Base-by-base conservation (phyloP, 2,329 filamentous ascomycete species). In the Raffaelea albimanens region DNA sequence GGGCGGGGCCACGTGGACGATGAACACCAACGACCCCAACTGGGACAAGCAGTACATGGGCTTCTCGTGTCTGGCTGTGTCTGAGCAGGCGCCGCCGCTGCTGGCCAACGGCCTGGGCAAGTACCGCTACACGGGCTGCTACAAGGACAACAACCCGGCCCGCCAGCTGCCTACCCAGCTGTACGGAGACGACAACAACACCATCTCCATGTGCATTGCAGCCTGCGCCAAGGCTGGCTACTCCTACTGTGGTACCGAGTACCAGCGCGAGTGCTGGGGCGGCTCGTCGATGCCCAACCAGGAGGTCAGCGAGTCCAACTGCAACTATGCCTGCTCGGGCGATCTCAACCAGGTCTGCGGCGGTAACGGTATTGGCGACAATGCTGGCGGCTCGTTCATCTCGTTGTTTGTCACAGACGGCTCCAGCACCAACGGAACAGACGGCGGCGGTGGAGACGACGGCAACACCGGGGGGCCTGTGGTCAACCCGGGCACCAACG, bases 61-160 rank as follows among this genome's bases (percentile, higher is more conserved):
- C 11, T 80, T 80, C 50, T 58, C 57, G 42, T 80, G 77, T 50
- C 67, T 60, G 5, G 75, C 73, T 1, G 67, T 76, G 0, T 55
- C 73, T 0, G 70, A 76, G 46, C 77, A 80, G 56, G 69, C 72
- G 0, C 66, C 73, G 1, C 75, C 75, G 3, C 56, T 75, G 44
- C 49, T 68, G 5, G 41, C 53, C 1, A 64, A 68, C 20, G 72
- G 72, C 0, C 63, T 66, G 0, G 71, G 70, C 7, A 58, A 64
- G n/a, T 78, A 73, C 53, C 66, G 68, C 11, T 80, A 80, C 48
- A 54, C 67, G 2, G 76, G 76, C 3, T 80, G 76, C 58, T 79
- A 65, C 60, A 67, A 67, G 43, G 76, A 80, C 53, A 76, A 75
- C 50, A 78, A 75, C 40, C 75, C 75, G 0, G 68, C 66, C 13